Base-by-base conservation (phyloP, 1,139 yeast genomes). In the Petasospora rhodanensis region DNA sequence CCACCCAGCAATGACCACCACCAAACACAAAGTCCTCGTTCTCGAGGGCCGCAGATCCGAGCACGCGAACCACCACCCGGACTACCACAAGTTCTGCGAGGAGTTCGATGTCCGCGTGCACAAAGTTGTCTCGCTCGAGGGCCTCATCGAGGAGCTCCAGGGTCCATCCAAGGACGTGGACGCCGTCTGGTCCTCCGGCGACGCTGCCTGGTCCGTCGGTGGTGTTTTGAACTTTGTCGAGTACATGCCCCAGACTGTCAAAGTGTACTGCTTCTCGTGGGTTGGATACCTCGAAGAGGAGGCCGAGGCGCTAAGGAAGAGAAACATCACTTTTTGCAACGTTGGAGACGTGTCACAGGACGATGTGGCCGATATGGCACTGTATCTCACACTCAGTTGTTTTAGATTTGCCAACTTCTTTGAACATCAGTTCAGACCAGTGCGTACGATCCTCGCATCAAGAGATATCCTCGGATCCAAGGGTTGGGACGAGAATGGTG, bases 141-240 rank as follows among this genome's bases (percentile, higher is more conserved):
- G 35, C 6, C 49, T 60, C 13, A 35, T 39, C 17, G 32, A 59
- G 49, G 49, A 42, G 32, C 32, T 60, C 12, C 24, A 32, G 6
- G 38, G 30, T 4, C 41, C 41, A 28, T 62, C 65, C 31, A 46
- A 47, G 11, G 61, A 70, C 34, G 57, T 78, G 20, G 61, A 61
- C 20, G 86, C 79, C 6, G 66, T 80, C 19, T 80, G 79, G 63
- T 76, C 73, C 3, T 77, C 81, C 0, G 82, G 84, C 73, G 63
- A 67, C 26, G 78, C 83, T 1, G 68, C 78, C 40, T 23, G 18
- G 29, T 50, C 54, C 2, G 43, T 75, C n/a, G 84, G 81, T 0
- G 81, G 80, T 0, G 62, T 78, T 28, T 51, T 58, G n/a, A 52
- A 58, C 15, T 49, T 78, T 8, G 52, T 79, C 29, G 73, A 62